Conservation (phyloP, 1,284 basidiomycete species). For the Leccinum fallax region DNA sequence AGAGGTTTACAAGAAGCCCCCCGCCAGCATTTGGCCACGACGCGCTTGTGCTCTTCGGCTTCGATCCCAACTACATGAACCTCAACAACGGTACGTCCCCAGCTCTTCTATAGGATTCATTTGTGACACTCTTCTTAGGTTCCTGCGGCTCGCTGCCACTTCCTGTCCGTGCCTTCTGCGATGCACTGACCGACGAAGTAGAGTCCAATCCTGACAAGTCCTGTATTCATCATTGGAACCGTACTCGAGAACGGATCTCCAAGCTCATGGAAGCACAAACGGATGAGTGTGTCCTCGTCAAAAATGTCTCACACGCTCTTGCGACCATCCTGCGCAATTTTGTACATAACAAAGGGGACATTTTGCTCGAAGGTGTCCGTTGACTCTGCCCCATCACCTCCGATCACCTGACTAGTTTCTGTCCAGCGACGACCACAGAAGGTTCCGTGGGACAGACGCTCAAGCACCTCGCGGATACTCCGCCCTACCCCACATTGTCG, state of each 20-base stretch:
- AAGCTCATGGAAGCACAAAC: constrained; percentile 45
- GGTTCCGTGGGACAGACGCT: constrained; percentile 57
- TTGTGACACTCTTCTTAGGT: constrained; percentile 40
- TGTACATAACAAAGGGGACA: constrained; percentile 47
- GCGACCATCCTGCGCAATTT: constrained; percentile 70
- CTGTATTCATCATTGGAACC: constrained; percentile 37
- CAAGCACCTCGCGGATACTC: constrained; percentile 60
- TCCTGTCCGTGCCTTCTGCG: constrained; percentile 56
- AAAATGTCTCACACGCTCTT: constrained; percentile 68
- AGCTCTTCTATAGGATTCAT: not conserved
- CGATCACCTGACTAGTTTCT: not conserved
- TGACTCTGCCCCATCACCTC: not conserved
- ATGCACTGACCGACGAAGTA: constrained; percentile 46
- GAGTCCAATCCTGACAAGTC: constrained; percentile 68
- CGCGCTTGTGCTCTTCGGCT: constrained; percentile 53
- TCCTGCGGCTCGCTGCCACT: constrained; percentile 70
- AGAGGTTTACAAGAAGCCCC: constrained; percentile 23
- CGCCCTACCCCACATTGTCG: constrained; percentile 54
- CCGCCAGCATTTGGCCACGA: constrained; percentile 56
- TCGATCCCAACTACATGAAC: constrained; percentile 59
- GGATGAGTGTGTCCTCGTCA: constrained; percentile 69
- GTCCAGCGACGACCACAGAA: constrained; percentile 69
- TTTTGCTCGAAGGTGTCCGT: constrained; percentile 42
- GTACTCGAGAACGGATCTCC: constrained; percentile 54
- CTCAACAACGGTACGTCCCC: constrained; percentile 58